Percentiles rank a stretch among this genome's conserved stretches.
These are phyloP conservation scores for Venturia pyrina DNA, from an alignment of 2,329 filamentous ascomycete genomes.

Conservation along the genomic window DNA sequence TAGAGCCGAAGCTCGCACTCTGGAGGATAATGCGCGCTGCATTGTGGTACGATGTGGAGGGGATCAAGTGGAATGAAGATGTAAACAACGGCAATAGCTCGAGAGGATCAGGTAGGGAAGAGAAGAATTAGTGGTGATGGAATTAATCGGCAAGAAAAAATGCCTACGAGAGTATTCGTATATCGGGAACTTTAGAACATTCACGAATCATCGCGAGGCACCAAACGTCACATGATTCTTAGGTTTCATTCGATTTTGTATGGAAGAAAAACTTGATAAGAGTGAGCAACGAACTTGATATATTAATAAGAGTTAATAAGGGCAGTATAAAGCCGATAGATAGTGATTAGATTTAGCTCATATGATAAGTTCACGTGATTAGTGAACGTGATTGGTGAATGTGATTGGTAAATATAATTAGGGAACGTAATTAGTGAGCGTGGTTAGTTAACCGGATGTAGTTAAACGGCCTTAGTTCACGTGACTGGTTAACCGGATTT, in stretches of 20 bases:
- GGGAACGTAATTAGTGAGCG: neutral
- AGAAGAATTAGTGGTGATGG: neutral
- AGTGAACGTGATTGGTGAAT: too few species aligned
- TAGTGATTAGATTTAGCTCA: too few species aligned
- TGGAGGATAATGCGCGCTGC: slow-evolving; percentile 88
- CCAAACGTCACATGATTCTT: neutral
- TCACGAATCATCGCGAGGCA: neutral
- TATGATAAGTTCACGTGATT: neutral
- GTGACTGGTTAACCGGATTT: too few species aligned
- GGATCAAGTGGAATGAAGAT: neutral
- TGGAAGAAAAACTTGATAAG: too few species aligned
- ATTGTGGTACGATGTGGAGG: slow-evolving; percentile 43
- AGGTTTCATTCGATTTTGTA: too few species aligned
- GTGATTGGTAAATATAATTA: neutral
- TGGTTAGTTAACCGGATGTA: too few species aligned
- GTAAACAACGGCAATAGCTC: neutral
- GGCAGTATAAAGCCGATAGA: too few species aligned
- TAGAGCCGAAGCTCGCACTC: slow-evolving; percentile 69
- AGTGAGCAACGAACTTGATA: too few species aligned
- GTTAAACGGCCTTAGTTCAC: too few species aligned
- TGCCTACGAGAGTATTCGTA: neutral
- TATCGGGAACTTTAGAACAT: neutral
- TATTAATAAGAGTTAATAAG: too few species aligned
- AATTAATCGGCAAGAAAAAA: neutral
- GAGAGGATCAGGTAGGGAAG: neutral